Base-by-base conservation (phyloP, 768 basidiomycete genomes). In the Terana coerulea region DNA sequence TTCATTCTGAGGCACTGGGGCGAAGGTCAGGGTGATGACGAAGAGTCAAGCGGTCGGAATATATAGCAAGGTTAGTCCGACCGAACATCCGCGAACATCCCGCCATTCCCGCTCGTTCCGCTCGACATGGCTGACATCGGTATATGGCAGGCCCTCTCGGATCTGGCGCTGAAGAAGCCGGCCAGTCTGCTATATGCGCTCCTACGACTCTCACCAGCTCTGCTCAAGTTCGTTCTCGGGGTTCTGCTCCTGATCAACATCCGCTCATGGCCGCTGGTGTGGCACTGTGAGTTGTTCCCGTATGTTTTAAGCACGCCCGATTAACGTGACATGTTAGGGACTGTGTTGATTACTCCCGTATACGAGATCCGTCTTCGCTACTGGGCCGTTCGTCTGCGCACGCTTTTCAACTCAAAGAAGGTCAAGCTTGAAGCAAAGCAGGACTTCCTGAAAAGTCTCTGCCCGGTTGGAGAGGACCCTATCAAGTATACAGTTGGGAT, bases 231-330 rank as follows among this genome's bases (percentile, higher is more conserved):
- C 54, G 45, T 79, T 33, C 47, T 76, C n/a, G 56, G 61, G 34
- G 29, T 82, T 17, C 49, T 88, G 0, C 67, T 88, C 42, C 60
- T 86, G n/a, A 34, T 81, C 17, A 87, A 88, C 53, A 52, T 69
- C 15, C 77, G 80, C 17, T 84, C 84, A 12, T 75, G 79, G 62
- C 87, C 87, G 1, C 61, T 85, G 19, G 71, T 71, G 25, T 89
- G 86, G 86, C 86, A 88, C 59, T 58, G 86, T 88, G 60, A 62
- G 85, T 76, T 5, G 19, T 30, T 24, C 25, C 29, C 31, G 12
- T n/a, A n/a, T 6, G 22, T 12, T 22, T 22, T n/a, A n/a, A n/a
- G n/a, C n/a, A n/a, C n/a, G n/a, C 17, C 39, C 44, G 41, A 28
- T 1, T 24, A n/a, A 17, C 43, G 17, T 24, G 24, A 34, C 35